Conservation (phyloP, 768 basidiomycete species). For the Lactarius trivialis region DNA sequence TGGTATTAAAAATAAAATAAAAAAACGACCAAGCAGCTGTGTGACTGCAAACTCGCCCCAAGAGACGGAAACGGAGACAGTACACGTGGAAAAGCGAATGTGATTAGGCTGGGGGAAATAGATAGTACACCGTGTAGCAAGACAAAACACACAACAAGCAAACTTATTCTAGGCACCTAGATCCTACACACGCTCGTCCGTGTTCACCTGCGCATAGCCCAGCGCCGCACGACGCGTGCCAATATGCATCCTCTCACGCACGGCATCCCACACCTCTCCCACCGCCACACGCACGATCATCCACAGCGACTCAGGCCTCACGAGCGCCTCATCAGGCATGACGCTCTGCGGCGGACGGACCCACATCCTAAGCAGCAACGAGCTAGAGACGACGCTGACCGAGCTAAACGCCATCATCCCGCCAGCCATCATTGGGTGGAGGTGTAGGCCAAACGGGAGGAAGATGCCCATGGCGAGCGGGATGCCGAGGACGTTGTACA, state of each 20-base stretch:
- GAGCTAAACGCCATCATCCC: slow-evolving; percentile 98
- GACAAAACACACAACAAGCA: neutral
- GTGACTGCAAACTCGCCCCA: too few species aligned
- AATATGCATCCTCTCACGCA: slow-evolving; percentile 38
- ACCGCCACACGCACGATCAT: slow-evolving; percentile 39
- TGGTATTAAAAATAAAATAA: too few species aligned
- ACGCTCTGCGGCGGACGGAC: slow-evolving; percentile 60
- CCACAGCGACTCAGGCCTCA: slow-evolving; percentile 33
- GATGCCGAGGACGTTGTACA: slow-evolving; percentile 90
- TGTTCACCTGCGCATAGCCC: slow-evolving; percentile 66
- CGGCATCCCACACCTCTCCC: slow-evolving; percentile 39
- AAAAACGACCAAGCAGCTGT: too few species aligned
- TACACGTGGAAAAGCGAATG: too few species aligned
- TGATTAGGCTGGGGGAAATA: too few species aligned
- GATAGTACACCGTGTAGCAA: neutral
- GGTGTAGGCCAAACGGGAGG: slow-evolving; percentile 83
- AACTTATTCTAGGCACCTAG: neutral
- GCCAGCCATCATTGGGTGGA: slow-evolving; percentile 98
- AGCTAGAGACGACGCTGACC: slow-evolving; percentile 91
- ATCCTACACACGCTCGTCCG: slow-evolving; percentile 41
- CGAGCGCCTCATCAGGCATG: slow-evolving; percentile 50
- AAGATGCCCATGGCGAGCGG: slow-evolving; percentile 97
- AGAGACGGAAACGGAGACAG: too few species aligned
- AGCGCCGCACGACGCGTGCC: slow-evolving; percentile 30
- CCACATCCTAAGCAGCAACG: slow-evolving; percentile 84